Percentiles rank a stretch among this genome's conserved stretches.
These are phyloP conservation scores for Sphenostylis stenocarpa DNA, from an alignment of 306 rosid species.

Conservation along the genomic window DNA sequence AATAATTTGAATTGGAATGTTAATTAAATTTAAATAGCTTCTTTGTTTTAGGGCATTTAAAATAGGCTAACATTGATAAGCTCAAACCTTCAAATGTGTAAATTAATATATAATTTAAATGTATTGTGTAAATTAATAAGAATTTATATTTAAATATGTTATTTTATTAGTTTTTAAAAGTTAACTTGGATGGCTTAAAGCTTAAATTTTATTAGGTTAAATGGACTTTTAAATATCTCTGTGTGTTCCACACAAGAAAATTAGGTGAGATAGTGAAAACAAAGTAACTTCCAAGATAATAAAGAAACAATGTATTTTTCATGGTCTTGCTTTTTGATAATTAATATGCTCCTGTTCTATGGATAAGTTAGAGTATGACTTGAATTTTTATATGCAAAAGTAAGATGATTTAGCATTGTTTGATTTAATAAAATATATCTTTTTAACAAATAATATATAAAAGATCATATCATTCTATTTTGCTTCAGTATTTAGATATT, in stretches of 20 bases:
- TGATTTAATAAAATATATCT: not conserved
- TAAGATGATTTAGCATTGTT: not conserved
- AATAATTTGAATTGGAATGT: too few species aligned
- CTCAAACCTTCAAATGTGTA: too few species aligned
- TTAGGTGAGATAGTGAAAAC: not conserved
- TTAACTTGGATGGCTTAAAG: too few species aligned
- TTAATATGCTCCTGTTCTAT: not conserved
- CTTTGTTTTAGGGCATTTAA: too few species aligned
- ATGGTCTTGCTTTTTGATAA: not conserved
- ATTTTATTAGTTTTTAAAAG: too few species aligned
- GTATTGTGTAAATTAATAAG: too few species aligned
- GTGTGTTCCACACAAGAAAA: not conserved
- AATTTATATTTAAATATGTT: too few species aligned
- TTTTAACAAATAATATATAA: not conserved
- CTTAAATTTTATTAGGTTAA: too few species aligned
- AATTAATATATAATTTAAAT: too few species aligned
- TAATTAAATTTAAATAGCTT: too few species aligned
- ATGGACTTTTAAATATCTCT: too few species aligned
- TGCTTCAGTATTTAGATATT: not conserved
- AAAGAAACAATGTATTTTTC: not conserved
- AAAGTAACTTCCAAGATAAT: not conserved
- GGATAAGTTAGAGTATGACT: not conserved
- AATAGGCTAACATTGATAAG: too few species aligned
- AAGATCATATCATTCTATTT: not conserved
- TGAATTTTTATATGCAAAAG: not conserved